These are phyloP conservation scores for Sporobolus alterniflorus DNA, from an alignment of 202 grass and related monocot species.

Conservation along the genomic window DNA sequence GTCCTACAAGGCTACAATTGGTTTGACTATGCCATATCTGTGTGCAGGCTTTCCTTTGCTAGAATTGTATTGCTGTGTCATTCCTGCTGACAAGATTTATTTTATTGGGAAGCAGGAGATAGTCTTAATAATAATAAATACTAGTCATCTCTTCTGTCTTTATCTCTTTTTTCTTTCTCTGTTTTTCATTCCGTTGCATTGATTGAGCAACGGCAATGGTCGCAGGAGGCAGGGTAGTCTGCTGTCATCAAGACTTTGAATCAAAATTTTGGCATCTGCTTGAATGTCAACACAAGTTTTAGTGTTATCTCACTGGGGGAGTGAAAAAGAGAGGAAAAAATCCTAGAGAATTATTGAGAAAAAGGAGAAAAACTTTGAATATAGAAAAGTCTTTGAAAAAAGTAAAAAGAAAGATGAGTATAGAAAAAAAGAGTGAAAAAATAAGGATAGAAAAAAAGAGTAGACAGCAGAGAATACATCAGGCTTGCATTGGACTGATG, in stretches of 20 bases:
- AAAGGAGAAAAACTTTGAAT: not conserved
- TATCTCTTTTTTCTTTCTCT: conserved; percentile 16
- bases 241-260: conserved; percentile 60
- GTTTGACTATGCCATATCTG: not conserved
- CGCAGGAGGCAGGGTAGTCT: conserved; percentile 78
- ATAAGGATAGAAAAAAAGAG: conserved; percentile 22
- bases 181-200: conserved; percentile 37
- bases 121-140: not conserved
- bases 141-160: not conserved
- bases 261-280: conserved; percentile 52
- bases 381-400: conserved; percentile 34
- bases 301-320: conserved; percentile 49
- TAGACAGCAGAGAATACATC: conserved; percentile 38
- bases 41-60: not conserved
- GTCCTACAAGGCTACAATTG: not conserved
- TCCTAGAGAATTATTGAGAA: conserved; percentile 4
- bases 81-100: not conserved
- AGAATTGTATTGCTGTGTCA: not conserved
- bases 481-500: conserved; percentile 42
- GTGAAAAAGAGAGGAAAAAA: conserved; percentile 1
- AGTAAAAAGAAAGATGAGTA: conserved; percentile 15
- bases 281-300: conserved; percentile 47
- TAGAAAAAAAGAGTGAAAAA: conserved; percentile 1
- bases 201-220: conserved; percentile 61
- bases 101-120: not conserved